Evolutionary conservation across 495 filamentous ascomycete species (phyloP), one percentile per base, ranked within the genome.

Genomic region (Sabuloglossum arenarium): DNA sequence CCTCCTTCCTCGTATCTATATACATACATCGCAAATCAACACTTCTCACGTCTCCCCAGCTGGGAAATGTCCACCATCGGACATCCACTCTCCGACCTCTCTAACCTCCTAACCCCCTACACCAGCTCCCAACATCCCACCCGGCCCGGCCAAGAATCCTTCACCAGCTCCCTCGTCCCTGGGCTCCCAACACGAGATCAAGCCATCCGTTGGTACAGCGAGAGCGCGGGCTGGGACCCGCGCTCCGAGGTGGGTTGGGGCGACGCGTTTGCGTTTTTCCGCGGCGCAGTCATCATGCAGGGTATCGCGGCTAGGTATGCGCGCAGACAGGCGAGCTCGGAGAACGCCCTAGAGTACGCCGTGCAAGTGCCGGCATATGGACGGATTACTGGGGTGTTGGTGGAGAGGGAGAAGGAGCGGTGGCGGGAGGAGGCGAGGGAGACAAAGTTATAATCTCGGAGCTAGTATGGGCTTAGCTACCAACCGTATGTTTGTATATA

Each of bases 31-130:
- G n/a, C 49, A 16, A 54, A 10, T 56, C 34, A 50, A 25, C 12
- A 2, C 19, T 59, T 49, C 58, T 64, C 58, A 63, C 61, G 30
- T 27, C 12, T 32, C 5, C 31, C 24, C 54, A 81, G 79, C 70
- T 95, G 89, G 89, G 89, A 94, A 68, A 88, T 95, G 85, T 88
- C 86, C 32, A 98, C 91, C 0, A 83, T 95, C 27, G 91, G 91
- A 51, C 89, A 98, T 65, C 91, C 91, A 4, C 73, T 95, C 11
- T 87, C 84, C 21, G 91, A 98, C 64, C 71, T 97, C 50, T 77
- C 79, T 61, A 91, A 91, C 68, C 69, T 93, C 9, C 72, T 83
- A 24, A 83, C 76, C 27, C 86, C 88, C 2, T 93, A 78, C 56
- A 61, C 61, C 8, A 56, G 58, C 64, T 69, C 77, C 39, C 11